Conservation (phyloP, 768 basidiomycete species). For the Serendipita vermifera region DNA sequence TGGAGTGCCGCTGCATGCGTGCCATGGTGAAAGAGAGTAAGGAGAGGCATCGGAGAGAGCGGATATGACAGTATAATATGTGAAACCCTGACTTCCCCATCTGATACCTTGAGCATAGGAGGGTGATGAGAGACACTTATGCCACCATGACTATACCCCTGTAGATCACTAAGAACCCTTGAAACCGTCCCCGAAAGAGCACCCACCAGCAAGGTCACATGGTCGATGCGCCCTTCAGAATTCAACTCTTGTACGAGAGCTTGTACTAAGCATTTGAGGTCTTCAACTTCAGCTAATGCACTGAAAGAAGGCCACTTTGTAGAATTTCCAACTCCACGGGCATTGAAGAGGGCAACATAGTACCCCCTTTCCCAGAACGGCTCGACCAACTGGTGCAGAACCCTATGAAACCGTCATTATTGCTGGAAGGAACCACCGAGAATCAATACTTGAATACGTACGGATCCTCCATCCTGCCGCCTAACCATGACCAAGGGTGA, state of each 20-base stretch:
- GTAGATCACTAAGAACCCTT: constrained; percentile 7
- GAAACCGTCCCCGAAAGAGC: background rate
- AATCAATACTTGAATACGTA: constrained; percentile 29
- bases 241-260: constrained; percentile 37
- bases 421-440: background rate
- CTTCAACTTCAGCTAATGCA: constrained; percentile 54
- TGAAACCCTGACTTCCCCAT: constrained; percentile 37
- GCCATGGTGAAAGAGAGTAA: constrained; percentile 53
- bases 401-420: constrained; percentile 14
- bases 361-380: constrained; percentile 35
- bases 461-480: constrained; percentile 66
- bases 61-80: constrained; percentile 72
- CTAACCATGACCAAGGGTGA: constrained; percentile 81
- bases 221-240: constrained; percentile 27
- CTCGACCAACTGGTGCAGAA: constrained; percentile 25
- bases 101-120: constrained; percentile 17
- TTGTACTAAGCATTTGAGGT: constrained; percentile 48
- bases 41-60: constrained; percentile 46
- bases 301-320: constrained; percentile 62
- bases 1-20: constrained; percentile 42
- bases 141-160: constrained; percentile 78
- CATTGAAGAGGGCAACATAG: constrained; percentile 59
- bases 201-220: constrained; percentile 48
- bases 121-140: constrained; percentile 58
- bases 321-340: constrained; percentile 63